Conservation (phyloP, 2,329 filamentous ascomycete species). For the Plenodomus tracheiphilus region DNA sequence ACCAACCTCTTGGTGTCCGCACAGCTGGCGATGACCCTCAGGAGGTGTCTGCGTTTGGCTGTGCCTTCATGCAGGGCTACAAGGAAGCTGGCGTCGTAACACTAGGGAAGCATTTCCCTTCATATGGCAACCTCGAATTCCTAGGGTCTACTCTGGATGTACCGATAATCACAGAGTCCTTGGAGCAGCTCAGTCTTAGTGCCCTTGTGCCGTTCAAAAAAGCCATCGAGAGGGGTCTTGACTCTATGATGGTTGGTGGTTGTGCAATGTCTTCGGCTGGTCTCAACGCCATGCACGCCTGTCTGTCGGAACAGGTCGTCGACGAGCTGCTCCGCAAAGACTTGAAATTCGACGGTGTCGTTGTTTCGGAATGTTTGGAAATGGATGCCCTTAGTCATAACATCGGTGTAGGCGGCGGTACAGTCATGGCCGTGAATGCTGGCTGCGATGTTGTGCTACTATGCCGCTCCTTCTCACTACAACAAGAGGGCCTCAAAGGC, state of each 20-base stretch:
- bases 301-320: constrained; percentile 88
- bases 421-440: constrained; percentile 95
- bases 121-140: constrained; percentile 93
- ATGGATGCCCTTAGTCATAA: constrained; percentile 97
- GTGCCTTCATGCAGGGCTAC: constrained; percentile 89
- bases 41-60: constrained; percentile 89
- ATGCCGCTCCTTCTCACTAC: constrained; percentile 83
- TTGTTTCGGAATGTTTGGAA: constrained; percentile 92
- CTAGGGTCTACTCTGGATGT: constrained; percentile 88
- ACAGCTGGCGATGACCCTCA: constrained; percentile 92
- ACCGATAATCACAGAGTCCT: constrained; percentile 90
- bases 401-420: constrained; percentile 94
- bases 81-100: constrained; percentile 87
- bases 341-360: constrained; percentile 86
- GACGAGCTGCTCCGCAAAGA: constrained; percentile 87
- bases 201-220: constrained; percentile 90
- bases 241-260: constrained; percentile 94
- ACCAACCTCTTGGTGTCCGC: constrained; percentile 86
- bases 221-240: constrained; percentile 81
- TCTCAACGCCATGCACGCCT: constrained; percentile 94
- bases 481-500: constrained; percentile 88
- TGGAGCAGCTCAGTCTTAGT: constrained; percentile 90
- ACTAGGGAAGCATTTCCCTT: constrained; percentile 95
- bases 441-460: constrained; percentile 91
- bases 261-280: constrained; percentile 90